These are phyloP conservation scores for Globisporangium recalcitrans DNA, from an alignment of 352 stramenopile species.

Conservation along the genomic window DNA sequence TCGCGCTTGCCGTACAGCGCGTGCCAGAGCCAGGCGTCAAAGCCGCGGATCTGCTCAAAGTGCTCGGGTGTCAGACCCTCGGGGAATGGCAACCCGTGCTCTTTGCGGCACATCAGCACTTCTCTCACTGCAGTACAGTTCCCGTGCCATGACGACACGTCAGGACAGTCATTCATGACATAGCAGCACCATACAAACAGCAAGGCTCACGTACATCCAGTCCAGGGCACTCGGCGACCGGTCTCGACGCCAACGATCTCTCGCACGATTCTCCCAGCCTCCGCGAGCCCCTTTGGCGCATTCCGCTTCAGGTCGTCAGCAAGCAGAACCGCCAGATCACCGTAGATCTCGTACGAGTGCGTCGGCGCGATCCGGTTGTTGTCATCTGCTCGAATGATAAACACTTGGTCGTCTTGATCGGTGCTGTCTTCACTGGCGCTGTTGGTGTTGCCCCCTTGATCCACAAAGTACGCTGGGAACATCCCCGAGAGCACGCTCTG, in stretches of 20 bases:
- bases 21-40: constrained; percentile 75
- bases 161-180: neutral
- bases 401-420: constrained; percentile 12
- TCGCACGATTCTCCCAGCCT: constrained; percentile 39
- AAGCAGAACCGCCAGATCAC: constrained; percentile 39
- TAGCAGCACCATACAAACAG: neutral
- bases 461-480: constrained; percentile 47
- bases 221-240: constrained; percentile 52
- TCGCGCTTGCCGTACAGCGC: constrained; percentile 62
- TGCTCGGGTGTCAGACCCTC: constrained; percentile 48
- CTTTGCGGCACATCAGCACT: constrained; percentile 57
- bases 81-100: constrained; percentile 54
- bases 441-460: constrained; percentile 1
- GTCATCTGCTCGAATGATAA: constrained; percentile 47
- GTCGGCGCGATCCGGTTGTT: constrained; percentile 46
- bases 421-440: neutral
- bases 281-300: constrained; percentile 31
- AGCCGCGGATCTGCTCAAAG: constrained; percentile 54
- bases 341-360: constrained; percentile 65
- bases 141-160: too few relatives aligned
- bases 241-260: constrained; percentile 32
- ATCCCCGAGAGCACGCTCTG: constrained; percentile 65
- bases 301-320: constrained; percentile 47
- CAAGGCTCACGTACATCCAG: constrained; percentile 36
- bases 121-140: constrained; percentile 50